phyloP scores from a whole-genome alignment of 441 rosid genomes.

The Biscutella auriculata region DNA sequence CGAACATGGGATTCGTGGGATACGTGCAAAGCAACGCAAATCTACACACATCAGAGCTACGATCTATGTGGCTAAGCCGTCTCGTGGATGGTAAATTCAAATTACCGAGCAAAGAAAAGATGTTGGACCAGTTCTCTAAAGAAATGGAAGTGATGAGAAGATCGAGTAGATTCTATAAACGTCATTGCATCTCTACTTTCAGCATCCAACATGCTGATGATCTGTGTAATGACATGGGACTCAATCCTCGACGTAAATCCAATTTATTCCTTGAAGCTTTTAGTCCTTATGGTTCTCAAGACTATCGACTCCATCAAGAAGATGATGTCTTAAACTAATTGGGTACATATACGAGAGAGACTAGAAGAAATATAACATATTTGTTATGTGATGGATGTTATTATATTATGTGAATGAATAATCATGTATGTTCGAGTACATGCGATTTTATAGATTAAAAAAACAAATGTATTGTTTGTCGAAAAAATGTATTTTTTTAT shows the following conservation, averaged over 20 bases:
- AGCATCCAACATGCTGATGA: conserved; percentile 82
- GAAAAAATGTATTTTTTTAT: too few species aligned
- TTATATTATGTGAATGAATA: conserved; percentile 1
- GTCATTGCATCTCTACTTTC: conserved; percentile 75
- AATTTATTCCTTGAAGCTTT: conserved; percentile 57
- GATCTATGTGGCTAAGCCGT: conserved; percentile 59
- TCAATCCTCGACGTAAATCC: conserved; percentile 56
- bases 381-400: not conserved
- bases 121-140: conserved; percentile 37
- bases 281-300: conserved; percentile 62
- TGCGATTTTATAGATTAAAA: not conserved
- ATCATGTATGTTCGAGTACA: not conserved
- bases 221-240: conserved; percentile 76
- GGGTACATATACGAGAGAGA: not conserved
- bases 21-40: conserved; percentile 66
- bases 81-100: conserved; percentile 42
- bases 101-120: conserved; percentile 53
- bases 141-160: conserved; percentile 55
- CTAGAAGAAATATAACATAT: not conserved
- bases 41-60: conserved; percentile 70
- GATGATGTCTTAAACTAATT: not conserved
- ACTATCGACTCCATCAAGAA: conserved; percentile 26
- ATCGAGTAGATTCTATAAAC: conserved; percentile 58
- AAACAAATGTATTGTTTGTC: not conserved
- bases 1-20: conserved; percentile 84